phyloP scores from a whole-genome alignment of 2,329 filamentous ascomycete genomes.

The Phaeophleospora eucalypticola region DNA sequence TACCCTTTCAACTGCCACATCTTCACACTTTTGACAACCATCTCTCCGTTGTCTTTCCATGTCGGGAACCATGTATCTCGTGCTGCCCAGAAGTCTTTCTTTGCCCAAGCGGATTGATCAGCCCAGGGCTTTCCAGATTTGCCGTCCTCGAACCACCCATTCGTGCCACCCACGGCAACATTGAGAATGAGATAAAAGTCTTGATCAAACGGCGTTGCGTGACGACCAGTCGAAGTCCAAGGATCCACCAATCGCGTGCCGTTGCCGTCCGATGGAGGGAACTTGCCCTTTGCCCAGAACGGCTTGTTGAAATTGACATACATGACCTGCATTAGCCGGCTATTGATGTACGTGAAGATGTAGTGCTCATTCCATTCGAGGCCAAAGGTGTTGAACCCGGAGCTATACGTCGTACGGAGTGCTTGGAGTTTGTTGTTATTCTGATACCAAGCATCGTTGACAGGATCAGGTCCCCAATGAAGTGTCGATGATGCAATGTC shows the following conservation, averaged over 20 bases:
- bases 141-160: slow-evolving; percentile 76
- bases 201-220: slow-evolving; percentile 39
- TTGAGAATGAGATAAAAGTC: slow-evolving; percentile 41
- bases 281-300: slow-evolving; percentile 38
- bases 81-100: slow-evolving; percentile 70
- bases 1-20: slow-evolving; percentile 49
- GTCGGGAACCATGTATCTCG: slow-evolving; percentile 36
- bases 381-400: slow-evolving; percentile 70
- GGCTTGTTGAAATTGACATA: slow-evolving; percentile 57
- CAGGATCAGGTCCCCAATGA: slow-evolving; percentile 73
- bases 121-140: slow-evolving; percentile 73
- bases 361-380: slow-evolving; percentile 87
- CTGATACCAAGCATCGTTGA: slow-evolving; percentile 76
- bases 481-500: slow-evolving; percentile 74
- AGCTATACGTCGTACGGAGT: slow-evolving; percentile 68
- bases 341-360: slow-evolving; percentile 81
- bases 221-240: slow-evolving; percentile 34
- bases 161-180: slow-evolving; percentile 38
- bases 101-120: slow-evolving; percentile 61
- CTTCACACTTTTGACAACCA: slow-evolving; percentile 38
- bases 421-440: slow-evolving; percentile 74
- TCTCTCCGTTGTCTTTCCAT: slow-evolving; percentile 37
- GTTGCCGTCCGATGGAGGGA: slow-evolving; percentile 33
- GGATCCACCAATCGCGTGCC: slow-evolving; percentile 36
- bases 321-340: slow-evolving; percentile 71